phyloP scores from a whole-genome alignment of 1,139 yeast genomes.

The Kurtzmaniella quercitrusa region DNA sequence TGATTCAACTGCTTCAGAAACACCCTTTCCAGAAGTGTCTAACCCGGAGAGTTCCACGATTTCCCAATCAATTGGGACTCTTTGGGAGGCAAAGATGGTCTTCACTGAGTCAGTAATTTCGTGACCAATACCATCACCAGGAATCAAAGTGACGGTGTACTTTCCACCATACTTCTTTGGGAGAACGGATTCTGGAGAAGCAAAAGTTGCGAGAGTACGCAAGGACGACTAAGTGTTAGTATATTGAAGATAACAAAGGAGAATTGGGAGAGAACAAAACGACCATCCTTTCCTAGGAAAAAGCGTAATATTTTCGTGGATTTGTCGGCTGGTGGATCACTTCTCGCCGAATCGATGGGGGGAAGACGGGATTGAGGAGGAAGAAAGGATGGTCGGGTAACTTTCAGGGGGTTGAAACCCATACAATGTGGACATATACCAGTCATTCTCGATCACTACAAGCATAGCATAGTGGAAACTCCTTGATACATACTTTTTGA shows the following conservation, averaged over 20 bases:
- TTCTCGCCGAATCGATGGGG: neutral
- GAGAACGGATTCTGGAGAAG: conserved; percentile 57
- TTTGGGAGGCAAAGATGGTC: conserved; percentile 79
- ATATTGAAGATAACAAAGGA: neutral
- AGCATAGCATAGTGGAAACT: too few relatives aligned
- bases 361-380: too few relatives aligned
- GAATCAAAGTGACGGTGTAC: conserved; percentile 88
- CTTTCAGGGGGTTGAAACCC: neutral
- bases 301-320: neutral
- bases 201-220: conserved; percentile 48
- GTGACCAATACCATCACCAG: conserved; percentile 97
- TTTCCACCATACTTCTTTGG: conserved; percentile 95
- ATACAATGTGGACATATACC: too few relatives aligned
- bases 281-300: too few relatives aligned
- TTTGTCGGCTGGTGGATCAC: neutral
- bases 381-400: neutral
- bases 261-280: too few relatives aligned
- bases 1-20: conserved; percentile 85
- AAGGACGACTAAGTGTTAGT: conserved; percentile 25
- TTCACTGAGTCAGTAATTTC: conserved; percentile 94
- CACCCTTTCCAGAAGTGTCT: conserved; percentile 54
- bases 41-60: conserved; percentile 84
- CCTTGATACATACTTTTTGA: conserved; percentile 27
- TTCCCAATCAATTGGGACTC: conserved; percentile 94
- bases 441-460: too few relatives aligned